Base-by-base conservation (phyloP, 2,329 filamentous ascomycete species). In the Cladosporium sp. region DNA sequence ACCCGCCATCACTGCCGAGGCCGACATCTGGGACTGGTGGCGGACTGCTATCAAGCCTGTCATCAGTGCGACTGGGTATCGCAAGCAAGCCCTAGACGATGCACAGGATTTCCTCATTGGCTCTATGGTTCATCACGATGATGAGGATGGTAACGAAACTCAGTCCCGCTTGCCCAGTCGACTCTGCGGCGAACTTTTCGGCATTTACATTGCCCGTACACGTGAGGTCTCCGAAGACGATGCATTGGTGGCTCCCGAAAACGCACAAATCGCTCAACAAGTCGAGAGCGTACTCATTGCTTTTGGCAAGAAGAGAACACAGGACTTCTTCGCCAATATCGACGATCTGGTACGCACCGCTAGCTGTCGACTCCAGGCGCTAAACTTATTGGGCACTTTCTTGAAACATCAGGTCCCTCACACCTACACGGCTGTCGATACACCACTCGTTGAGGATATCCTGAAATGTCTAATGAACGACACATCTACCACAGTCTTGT, bases 321-420 rank as follows among this genome's bases (percentile, higher is more conserved):
- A 85, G 85, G 84, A 89, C 66, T 86, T 94, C 62, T 86, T 94
- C 73, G 80, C 80, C 14, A 83, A 85, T 1, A 78, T 94, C 26
- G 85, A 93, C 72, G 81, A 82, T 53, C 88, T 88, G 68, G 84
- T 95, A 67, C 80, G 89, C 29, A 86, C 87, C 68, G 87, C 83
- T 68, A 83, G 86, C 23, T 85, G 87, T 67, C 87, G 91, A 23
- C 83, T 88, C 64, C 85, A 86, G 67, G 84, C 87, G 10, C 78
- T 93, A 33, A 85, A 85, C 21, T 82, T 95, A 12, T 80, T 95
- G 18, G 88, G 87, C 73, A 86, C 89, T 53, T 93, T 92, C 69
- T 85, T 95, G 44, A 86, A 89, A 68, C 85, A 87, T 66, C 89
- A 92, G 69, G 90, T 91, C n/a, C 91, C 91, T 5, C 91, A 93